Conservation (phyloP, 805 yeast species). For the Saccharomyces kudriavzevii region DNA sequence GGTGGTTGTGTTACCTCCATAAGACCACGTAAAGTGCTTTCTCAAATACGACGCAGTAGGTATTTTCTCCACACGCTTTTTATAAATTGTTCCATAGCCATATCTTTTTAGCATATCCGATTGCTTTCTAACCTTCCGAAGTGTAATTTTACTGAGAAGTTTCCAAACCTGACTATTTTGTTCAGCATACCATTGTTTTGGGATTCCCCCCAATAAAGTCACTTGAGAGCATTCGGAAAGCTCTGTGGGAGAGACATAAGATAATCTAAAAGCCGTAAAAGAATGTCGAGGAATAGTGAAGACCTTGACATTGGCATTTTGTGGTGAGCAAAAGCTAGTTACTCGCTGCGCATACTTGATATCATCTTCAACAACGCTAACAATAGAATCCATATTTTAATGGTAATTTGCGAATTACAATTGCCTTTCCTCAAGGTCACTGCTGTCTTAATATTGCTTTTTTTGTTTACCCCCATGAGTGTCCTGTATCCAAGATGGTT, state of each 20-base stretch:
- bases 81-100: constrained; percentile 9
- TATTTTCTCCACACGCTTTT: not conserved
- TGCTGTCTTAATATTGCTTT: not conserved
- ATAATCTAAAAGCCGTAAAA: constrained; percentile 53
- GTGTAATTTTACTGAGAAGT: constrained; percentile 2
- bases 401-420: not conserved
- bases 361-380: not conserved
- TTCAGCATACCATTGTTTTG: constrained; percentile 43
- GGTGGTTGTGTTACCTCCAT: not conserved
- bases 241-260: constrained; percentile 43
- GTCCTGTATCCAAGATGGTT: not conserved
- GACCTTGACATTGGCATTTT: constrained; percentile 1
- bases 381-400: not conserved
- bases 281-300: constrained; percentile 41
- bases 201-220: constrained; percentile 50
- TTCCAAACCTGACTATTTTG: constrained; percentile 10
- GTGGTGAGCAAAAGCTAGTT: not conserved
- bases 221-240: constrained; percentile 39
- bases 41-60: not conserved
- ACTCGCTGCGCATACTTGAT: not conserved
- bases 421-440: not conserved
- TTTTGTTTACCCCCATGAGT: too few species aligned
- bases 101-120: constrained; percentile 3
- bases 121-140: constrained; percentile 5
- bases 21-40: not conserved